A percentile compares a stretch with the other conserved stretches of the same genome.
These are phyloP conservation scores for Monosporascus cannonballus DNA, from an alignment of 2,329 filamentous ascomycete genomes.

Conservation along the genomic window DNA sequence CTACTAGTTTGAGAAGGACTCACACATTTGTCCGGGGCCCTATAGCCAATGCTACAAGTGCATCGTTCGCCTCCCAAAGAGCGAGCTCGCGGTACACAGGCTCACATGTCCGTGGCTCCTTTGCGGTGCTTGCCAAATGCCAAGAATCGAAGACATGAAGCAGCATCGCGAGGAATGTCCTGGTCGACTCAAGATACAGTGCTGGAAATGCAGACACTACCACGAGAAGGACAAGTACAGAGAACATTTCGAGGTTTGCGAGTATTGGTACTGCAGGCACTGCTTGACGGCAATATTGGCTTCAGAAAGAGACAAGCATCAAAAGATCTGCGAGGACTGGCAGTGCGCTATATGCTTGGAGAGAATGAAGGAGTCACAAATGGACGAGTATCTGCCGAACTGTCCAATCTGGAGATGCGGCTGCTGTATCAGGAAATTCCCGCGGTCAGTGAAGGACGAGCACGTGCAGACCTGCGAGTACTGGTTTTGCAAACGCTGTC, in stretches of 20 bases:
- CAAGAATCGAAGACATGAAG: background rate
- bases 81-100: background rate
- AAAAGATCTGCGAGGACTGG: background rate
- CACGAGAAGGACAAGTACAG: background rate
- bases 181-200: background rate
- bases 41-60: background rate
- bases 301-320: conserved; percentile 1
- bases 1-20: conserved; percentile 1
- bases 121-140: background rate
- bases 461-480: background rate
- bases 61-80: background rate
- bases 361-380: background rate
- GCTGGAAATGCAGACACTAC: conserved; percentile 1
- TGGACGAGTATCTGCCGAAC: background rate
- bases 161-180: background rate
- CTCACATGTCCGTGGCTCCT: background rate
- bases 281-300: background rate
- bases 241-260: conserved; percentile 1
- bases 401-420: background rate
- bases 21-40: background rate
- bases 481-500: background rate
- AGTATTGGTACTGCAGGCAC: conserved; percentile 1
- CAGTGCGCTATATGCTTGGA: background rate
- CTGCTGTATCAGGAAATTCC: background rate
- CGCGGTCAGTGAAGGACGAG: background rate